Evolutionary conservation across 495 filamentous ascomycete species (phyloP).

Genomic region (Astrothelium subdiscretum): DNA sequence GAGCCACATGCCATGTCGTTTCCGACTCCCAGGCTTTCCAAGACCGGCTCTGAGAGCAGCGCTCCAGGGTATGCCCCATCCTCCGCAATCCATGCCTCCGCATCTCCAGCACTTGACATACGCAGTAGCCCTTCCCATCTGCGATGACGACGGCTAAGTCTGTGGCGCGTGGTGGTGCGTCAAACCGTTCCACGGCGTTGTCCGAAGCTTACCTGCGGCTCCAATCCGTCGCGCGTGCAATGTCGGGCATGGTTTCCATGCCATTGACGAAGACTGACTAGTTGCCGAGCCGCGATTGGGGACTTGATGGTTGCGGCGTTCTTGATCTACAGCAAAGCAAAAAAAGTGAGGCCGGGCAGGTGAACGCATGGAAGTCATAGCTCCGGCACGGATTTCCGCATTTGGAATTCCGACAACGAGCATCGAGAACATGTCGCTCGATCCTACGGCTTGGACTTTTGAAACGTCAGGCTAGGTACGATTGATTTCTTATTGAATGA

Average conservation of each 20-base stretch:
- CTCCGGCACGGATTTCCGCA: neutral
- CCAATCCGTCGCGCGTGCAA: too few relatives aligned
- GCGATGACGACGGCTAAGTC: neutral
- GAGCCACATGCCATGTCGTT: too few relatives aligned
- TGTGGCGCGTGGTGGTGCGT: neutral
- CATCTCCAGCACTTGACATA: neutral
- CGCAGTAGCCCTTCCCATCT: neutral
- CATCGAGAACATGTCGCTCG: neutral
- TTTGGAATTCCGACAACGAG: neutral
- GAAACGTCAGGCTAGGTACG: neutral
- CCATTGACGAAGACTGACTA: too few relatives aligned
- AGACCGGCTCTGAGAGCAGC: too few relatives aligned
- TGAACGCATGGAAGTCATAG: neutral
- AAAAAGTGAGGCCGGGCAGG: neutral
- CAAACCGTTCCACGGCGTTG: neutral
- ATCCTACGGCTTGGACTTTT: too few relatives aligned
- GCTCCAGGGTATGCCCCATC: too few relatives aligned
- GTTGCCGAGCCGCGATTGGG: neutral
- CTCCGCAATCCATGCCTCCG: neutral
- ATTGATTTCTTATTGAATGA: too few relatives aligned
- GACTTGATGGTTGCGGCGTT: too few relatives aligned
- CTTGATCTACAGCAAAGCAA: neutral
- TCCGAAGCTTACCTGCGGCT: neutral
- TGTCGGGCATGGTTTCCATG: neutral
- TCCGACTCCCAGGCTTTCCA: too few relatives aligned